phyloP scores from a whole-genome alignment of 345 rosid genomes.

The Abelmoschus esculentus region DNA sequence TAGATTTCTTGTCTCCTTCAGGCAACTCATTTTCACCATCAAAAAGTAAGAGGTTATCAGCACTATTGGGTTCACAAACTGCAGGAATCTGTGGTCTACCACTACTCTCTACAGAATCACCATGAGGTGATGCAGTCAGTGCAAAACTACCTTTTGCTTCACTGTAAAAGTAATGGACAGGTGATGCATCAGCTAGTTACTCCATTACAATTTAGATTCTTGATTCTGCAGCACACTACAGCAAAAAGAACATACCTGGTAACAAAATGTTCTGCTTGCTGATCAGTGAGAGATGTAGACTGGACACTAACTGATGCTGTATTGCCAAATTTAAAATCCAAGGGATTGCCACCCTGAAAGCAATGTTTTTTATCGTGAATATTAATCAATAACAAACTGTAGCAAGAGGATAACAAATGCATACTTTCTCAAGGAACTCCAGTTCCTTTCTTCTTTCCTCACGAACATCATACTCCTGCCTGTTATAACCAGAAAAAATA shows the following conservation, averaged over 20 bases:
- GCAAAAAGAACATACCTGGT: slow-evolving; percentile 54
- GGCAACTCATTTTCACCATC: slow-evolving; percentile 67
- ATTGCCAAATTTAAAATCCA: slow-evolving; percentile 83
- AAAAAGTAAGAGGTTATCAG: slow-evolving; percentile 79
- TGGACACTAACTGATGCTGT: slow-evolving; percentile 79
- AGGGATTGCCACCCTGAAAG: slow-evolving; percentile 95
- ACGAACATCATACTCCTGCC: slow-evolving; percentile 96
- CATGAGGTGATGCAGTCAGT: slow-evolving; percentile 83
- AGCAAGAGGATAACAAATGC: slow-evolving; percentile 20
- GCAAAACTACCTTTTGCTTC: slow-evolving; percentile 97
- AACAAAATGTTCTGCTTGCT: slow-evolving; percentile 69
- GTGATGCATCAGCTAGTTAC: slow-evolving; percentile 18
- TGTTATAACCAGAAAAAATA: slow-evolving; percentile 27
- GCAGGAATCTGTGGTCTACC: slow-evolving; percentile 71
- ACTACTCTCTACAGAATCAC: slow-evolving; percentile 95
- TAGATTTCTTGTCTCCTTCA: slow-evolving; percentile 43
- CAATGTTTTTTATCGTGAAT: slow-evolving; percentile 13
- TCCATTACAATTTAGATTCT: slow-evolving; percentile 9
- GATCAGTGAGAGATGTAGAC: slow-evolving; percentile 84
- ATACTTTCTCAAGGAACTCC: slow-evolving; percentile 97
- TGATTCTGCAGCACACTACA: slow-evolving; percentile 9
- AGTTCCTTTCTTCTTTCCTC: slow-evolving; percentile 93
- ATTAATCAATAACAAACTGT: slow-evolving; percentile 14
- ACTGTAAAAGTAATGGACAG: slow-evolving; percentile 39
- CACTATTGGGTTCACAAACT: slow-evolving; percentile 75